A percentile compares a stretch with the other conserved stretches of the same genome.
Evolutionary conservation across 768 basidiomycete species (phyloP).

Genomic region (Mycena rosella): DNA sequence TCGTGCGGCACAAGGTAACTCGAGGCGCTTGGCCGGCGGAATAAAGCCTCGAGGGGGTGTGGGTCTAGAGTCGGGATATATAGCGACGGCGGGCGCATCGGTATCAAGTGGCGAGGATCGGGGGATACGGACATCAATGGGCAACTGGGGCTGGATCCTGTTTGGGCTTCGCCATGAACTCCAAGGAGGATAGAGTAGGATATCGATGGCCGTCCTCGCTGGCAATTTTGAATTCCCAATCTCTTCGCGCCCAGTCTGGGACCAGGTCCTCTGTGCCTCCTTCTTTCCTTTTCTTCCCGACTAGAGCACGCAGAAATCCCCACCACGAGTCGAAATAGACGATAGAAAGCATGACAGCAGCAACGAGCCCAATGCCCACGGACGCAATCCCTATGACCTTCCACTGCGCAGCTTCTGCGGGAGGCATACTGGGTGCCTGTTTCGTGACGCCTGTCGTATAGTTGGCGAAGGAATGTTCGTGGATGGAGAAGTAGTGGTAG

Average conservation of each 20-base stretch:
- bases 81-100: conserved; percentile 33
- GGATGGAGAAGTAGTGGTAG: conserved; percentile 18
- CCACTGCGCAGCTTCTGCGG: conserved; percentile 67
- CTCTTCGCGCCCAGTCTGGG: conserved; percentile 72
- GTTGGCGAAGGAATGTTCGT: conserved; percentile 29
- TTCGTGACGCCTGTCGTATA: conserved; percentile 18
- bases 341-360: conserved; percentile 64
- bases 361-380: conserved; percentile 72
- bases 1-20: conserved; percentile 23
- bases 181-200: conserved; percentile 56
- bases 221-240: conserved; percentile 68
- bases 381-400: conserved; percentile 78
- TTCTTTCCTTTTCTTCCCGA: conserved; percentile 54
- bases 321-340: conserved; percentile 83
- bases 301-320: conserved; percentile 66
- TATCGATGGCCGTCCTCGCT: conserved; percentile 63
- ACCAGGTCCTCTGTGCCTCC: conserved; percentile 66
- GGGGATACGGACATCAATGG: conserved; percentile 34
- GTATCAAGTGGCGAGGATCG: conserved; percentile 33
- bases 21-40: conserved; percentile 48
- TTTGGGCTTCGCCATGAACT: conserved; percentile 50
- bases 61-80: conserved; percentile 46
- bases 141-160: conserved; percentile 15
- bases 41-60: conserved; percentile 52
- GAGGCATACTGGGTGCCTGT: conserved; percentile 48